Evolutionary conservation across 352 stramenopile species (phyloP).

Genomic region (Phytophthora syringae): DNA sequence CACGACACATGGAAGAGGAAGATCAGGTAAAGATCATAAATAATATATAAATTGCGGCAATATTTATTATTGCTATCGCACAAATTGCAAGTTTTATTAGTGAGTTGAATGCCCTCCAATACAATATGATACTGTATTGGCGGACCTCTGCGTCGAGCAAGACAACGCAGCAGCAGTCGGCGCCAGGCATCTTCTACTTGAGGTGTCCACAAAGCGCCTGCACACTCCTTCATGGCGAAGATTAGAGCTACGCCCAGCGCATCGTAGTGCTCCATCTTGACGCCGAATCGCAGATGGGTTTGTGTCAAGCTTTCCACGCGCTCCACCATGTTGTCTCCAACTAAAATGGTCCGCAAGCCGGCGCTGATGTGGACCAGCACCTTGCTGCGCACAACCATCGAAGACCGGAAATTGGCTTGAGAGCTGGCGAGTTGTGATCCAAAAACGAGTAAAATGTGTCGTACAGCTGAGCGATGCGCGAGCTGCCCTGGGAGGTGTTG

Average conservation of each 20-base stretch:
- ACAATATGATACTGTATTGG: no score
- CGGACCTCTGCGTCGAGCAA: no score
- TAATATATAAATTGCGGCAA: no score
- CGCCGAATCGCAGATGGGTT: conserved; percentile 83
- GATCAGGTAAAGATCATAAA: no score
- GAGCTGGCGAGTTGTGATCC: conserved; percentile 48
- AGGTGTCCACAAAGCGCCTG: conserved; percentile 44
- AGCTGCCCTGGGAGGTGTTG: conserved; percentile 21
- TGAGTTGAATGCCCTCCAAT: no score
- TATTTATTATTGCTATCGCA: no score
- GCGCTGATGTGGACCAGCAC: conserved; percentile 90
- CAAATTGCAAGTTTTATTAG: no score
- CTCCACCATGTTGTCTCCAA: conserved; percentile 61
- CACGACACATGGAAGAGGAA: no score
- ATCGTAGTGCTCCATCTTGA: conserved; percentile 90
- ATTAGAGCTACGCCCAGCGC: conserved; percentile 89
- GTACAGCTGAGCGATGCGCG: conserved; percentile 44
- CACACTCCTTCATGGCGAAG: conserved; percentile 66
- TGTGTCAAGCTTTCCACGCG: conserved; percentile 72
- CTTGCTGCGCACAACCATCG: conserved; percentile 74
- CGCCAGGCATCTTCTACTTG: conserved; percentile 53
- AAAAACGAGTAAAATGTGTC: conserved; percentile 59
- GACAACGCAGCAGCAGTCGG: conserved; percentile 30
- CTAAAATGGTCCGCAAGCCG: conserved; percentile 50
- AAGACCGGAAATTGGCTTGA: conserved; percentile 59